Percentiles rank a stretch among this genome's conserved stretches.
Evolutionary conservation across 768 basidiomycete genomes (phyloP).

Genomic region (Cystoderma amianthinum): DNA sequence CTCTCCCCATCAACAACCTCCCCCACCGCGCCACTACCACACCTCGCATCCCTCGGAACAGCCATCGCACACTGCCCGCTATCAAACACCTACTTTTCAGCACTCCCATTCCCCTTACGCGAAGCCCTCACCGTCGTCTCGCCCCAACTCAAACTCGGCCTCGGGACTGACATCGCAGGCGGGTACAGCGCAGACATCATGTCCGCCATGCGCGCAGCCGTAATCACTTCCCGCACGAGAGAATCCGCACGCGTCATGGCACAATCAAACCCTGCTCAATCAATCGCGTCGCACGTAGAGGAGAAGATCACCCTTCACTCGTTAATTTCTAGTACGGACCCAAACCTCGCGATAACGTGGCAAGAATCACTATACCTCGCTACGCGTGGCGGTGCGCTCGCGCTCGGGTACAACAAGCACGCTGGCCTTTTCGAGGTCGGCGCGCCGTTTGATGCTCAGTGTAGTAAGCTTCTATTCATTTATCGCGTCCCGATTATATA

Average conservation of each 20-base stretch:
- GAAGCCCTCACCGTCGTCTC: conserved; percentile 58
- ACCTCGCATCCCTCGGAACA: conserved; percentile 41
- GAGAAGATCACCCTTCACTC: too few species aligned
- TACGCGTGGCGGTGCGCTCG: conserved; percentile 70
- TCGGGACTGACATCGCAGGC: conserved; percentile 84
- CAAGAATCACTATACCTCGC: conserved; percentile 76
- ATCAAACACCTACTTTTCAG: conserved; percentile 85
- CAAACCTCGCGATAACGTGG: conserved; percentile 61
- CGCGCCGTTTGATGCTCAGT: conserved; percentile 68
- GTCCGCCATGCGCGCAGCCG: conserved; percentile 74
- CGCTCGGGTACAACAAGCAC: conserved; percentile 50
- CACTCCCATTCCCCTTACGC: conserved; percentile 57
- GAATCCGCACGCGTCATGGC: conserved; percentile 33
- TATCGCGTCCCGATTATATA: background rate
- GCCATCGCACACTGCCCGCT: conserved; percentile 84
- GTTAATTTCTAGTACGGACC: conserved; percentile 2
- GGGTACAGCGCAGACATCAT: conserved; percentile 80
- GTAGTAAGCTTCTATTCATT: conserved; percentile 39
- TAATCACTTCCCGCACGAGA: conserved; percentile 65
- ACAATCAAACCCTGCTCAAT: too few species aligned
- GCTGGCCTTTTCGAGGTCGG: conserved; percentile 53
- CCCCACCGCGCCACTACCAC: too few species aligned
- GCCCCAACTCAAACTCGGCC: conserved; percentile 72
- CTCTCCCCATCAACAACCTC: too few species aligned
- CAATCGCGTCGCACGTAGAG: too few species aligned